Evolutionary conservation across 768 basidiomycete species (phyloP).

Genomic region (Cubamyces sp.): DNA sequence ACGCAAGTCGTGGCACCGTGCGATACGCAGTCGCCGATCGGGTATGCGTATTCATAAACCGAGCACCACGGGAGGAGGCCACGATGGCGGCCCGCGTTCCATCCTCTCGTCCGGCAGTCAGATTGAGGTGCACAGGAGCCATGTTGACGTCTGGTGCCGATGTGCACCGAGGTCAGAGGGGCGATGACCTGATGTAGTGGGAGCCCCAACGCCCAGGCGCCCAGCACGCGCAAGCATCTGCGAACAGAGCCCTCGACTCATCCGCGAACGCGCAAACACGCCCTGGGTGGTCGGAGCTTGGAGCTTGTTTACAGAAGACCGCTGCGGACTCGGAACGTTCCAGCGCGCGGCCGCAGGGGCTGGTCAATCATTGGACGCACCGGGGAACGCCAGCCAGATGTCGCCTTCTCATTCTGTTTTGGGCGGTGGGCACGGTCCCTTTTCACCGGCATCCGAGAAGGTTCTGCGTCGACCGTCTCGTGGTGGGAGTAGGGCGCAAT

Average conservation of each 20-base stretch:
- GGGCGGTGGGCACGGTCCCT: no score
- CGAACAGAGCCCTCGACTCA: slow-evolving; percentile 24
- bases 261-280: slow-evolving; percentile 13
- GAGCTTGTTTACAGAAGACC: slow-evolving; percentile 14
- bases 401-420: no score
- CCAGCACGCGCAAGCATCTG: not conserved
- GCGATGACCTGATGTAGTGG: slow-evolving; percentile 14
- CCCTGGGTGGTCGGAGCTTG: slow-evolving; percentile 14
- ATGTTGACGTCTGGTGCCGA: not conserved
- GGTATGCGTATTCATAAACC: slow-evolving; percentile 2
- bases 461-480: no score
- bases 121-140: not conserved
- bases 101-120: not conserved
- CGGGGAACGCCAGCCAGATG: slow-evolving; percentile 1
- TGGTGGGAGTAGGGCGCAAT: no score
- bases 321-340: slow-evolving; percentile 2
- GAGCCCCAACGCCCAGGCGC: not conserved
- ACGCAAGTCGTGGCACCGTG: slow-evolving; percentile 17
- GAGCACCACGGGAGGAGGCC: not conserved
- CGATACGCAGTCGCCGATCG: slow-evolving; percentile 8
- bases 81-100: not conserved
- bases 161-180: slow-evolving; percentile 4
- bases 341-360: not conserved
- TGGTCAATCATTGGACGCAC: not conserved
- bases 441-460: no score